Percentiles rank a stretch among this genome's conserved stretches.
Conservation (phyloP, 768 basidiomycete species). For the Xerocomellus dryophilus region DNA sequence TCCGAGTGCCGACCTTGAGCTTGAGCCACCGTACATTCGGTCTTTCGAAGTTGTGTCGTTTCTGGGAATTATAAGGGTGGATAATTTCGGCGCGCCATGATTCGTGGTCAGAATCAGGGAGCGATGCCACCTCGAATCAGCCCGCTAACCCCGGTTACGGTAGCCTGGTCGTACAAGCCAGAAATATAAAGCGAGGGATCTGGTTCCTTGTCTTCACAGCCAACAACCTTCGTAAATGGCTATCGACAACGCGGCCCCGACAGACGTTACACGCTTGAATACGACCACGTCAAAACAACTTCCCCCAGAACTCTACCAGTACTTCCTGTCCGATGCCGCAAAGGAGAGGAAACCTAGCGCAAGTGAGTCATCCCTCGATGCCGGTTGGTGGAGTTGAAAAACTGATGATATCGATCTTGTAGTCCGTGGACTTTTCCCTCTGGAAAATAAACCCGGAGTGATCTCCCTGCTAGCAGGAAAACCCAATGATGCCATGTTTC, state of each 20-base stretch:
- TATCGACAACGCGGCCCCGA: not conserved
- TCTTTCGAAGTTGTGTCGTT: not conserved
- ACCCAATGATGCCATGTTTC: constrained; percentile 88
- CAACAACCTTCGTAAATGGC: constrained; percentile 6
- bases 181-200: constrained; percentile 1
- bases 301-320: constrained; percentile 51
- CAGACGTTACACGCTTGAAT: not conserved
- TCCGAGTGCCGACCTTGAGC: too few species aligned
- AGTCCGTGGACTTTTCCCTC: constrained; percentile 71
- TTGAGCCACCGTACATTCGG: not conserved
- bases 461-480: constrained; percentile 88
- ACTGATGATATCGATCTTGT: constrained; percentile 2
- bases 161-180: not conserved
- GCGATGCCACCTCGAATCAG: too few species aligned
- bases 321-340: constrained; percentile 60
- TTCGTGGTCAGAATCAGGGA: too few species aligned
- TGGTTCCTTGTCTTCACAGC: not conserved
- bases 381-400: not conserved
- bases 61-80: not conserved
- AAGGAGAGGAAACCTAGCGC: constrained; percentile 62
- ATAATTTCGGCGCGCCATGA: not conserved
- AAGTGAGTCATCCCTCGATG: constrained; percentile 41
- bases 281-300: constrained; percentile 27
- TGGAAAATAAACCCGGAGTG: constrained; percentile 75
- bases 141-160: not conserved